Evolutionary conservation across 495 filamentous ascomycete species (phyloP), one percentile per base, ranked within the genome.

Genomic region (Thermothielavioides terrestris): DNA sequence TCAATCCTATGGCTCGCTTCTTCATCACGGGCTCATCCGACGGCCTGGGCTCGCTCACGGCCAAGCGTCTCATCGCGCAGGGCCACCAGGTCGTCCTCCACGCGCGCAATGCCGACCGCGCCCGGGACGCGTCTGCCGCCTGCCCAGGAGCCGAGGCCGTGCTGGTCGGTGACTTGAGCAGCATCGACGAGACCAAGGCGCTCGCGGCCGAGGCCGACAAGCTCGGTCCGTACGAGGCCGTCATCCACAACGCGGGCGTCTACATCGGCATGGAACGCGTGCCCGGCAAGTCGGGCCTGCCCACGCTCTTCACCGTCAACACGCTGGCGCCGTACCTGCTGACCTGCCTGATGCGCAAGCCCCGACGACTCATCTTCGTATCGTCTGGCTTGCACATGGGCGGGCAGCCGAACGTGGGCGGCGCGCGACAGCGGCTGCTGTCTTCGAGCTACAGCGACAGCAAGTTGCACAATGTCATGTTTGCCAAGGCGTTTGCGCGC

Each of bases 81-180:
- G 77, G 78, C 36, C 77, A 82, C 61, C 57, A 67, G 4, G 78
- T 82, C 43, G 68, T 73, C 43, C 68, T 82, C 0, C 79, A 83
- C 56, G 78, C 77, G 2, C 75, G 77, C 42, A 80, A 74, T 62
- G 47, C 62, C 23, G 58, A 71, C 6, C 71, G 79, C 36, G 76
- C 76, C 1, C 45, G 56, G 9, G 65, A 73, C 23, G 69, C 76
- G 0, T 61, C 61, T 12, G 42, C 62, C 22, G 72, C 71, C 15
- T 69, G 72, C 17, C 77, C 77, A 0, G 69, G 65, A 14, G 77
- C 76, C 15, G 65, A 68, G 46, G 68, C 65, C 3, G 66, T 79
- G 2, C 63, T 81, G 6, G 58, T 77, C 12, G 76, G 58, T 17
- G 79, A 82, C 52, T 55, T 81, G 1, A 61, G 68, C 18, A 76